Conservation (phyloP, 1,139 yeast species). For the Lodderomyces metapsilosis region DNA sequence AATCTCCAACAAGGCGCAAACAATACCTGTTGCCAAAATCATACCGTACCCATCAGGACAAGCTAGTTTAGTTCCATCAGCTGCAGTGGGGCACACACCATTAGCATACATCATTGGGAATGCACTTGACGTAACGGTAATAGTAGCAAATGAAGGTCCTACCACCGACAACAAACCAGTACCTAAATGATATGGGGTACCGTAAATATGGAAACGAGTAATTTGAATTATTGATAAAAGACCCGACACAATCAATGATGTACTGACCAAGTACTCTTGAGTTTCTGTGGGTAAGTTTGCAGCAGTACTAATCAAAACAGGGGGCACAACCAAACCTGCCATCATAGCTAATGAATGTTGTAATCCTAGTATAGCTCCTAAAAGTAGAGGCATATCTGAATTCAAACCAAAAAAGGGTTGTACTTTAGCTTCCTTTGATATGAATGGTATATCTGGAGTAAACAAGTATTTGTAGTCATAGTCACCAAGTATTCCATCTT, state of each 20-base stretch:
- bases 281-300: constrained; percentile 54
- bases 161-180: constrained; percentile 87
- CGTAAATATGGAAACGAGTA: constrained; percentile 71
- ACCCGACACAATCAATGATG: constrained; percentile 75
- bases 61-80: constrained; percentile 63
- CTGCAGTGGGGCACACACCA: constrained; percentile 65
- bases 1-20: constrained; percentile 74
- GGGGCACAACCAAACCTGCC: constrained; percentile 93
- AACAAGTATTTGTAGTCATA: constrained; percentile 78
- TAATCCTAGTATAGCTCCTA: constrained; percentile 76
- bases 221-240: constrained; percentile 73
- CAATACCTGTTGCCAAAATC: constrained; percentile 75
- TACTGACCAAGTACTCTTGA: constrained; percentile 73
- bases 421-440: constrained; percentile 46
- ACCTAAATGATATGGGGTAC: constrained; percentile 74
- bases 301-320: constrained; percentile 60
- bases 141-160: constrained; percentile 87
- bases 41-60: constrained; percentile 91
- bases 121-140: constrained; percentile 72
- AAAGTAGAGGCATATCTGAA: constrained; percentile 72
- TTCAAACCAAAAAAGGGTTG: constrained; percentile 70
- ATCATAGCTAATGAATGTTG: constrained; percentile 89
- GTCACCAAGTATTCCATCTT: constrained; percentile 77
- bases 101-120: constrained; percentile 75
- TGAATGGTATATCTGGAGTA: constrained; percentile 73